Conservation (phyloP, 345 rosid species). For the Eucalyptus erythrocorys region DNA sequence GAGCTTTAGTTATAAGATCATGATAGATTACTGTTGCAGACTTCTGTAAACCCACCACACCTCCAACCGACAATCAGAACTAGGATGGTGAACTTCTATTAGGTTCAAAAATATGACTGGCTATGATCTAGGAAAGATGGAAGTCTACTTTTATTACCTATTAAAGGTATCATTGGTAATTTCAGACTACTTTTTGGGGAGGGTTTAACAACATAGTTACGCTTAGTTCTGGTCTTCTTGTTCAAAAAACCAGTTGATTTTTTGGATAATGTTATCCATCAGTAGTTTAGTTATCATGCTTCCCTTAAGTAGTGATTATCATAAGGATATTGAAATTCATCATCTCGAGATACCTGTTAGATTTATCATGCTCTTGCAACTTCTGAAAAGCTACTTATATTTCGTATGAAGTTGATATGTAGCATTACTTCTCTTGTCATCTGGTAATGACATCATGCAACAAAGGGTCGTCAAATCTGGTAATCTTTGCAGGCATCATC, state of each 20-base stretch:
- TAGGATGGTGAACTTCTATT: not conserved
- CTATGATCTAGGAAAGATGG: not conserved
- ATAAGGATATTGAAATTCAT: not conserved
- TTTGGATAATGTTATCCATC: not conserved
- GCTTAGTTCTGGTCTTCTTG: not conserved
- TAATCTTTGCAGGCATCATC: constrained; percentile 56
- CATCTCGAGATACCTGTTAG: not conserved
- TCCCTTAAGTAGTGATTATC: not conserved
- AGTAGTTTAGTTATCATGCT: not conserved
- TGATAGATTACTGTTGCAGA: not conserved
- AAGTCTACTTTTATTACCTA: not conserved
- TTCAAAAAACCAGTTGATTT: not conserved
- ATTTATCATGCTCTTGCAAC: not conserved
- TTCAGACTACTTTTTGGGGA: not conserved
- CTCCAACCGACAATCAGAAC: not conserved
- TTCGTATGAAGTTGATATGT: not conserved
- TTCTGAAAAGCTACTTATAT: not conserved
- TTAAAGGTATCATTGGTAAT: not conserved
- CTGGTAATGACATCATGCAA: not conserved
- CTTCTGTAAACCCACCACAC: not conserved
- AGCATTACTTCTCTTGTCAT: not conserved
- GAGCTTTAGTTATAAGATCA: not conserved
- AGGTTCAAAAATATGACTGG: not conserved
- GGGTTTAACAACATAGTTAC: not conserved
- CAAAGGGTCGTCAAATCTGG: not conserved